Evolutionary conservation across 1,284 basidiomycete species (phyloP).

Genomic region (Malassezia restricta): DNA sequence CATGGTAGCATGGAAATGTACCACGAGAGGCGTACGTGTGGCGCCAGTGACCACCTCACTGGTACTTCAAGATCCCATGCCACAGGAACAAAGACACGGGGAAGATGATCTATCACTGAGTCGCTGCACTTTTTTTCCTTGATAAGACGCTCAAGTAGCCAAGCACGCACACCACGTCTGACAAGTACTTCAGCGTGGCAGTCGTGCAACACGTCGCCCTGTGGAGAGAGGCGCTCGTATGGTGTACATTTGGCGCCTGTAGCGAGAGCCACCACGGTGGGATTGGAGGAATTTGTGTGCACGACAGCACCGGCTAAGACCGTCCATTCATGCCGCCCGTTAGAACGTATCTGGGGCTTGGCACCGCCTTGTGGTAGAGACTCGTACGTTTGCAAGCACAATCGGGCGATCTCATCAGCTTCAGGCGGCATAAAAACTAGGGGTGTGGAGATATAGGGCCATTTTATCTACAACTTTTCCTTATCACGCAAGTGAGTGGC

Average conservation of each 20-base stretch:
- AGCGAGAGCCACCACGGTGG: constrained; percentile 57
- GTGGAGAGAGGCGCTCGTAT: constrained; percentile 53
- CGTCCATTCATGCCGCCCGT: constrained; percentile 22
- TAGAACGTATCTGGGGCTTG: constrained; percentile 16
- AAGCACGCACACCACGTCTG: constrained; percentile 62
- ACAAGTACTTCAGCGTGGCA: constrained; percentile 80
- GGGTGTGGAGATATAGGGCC: background rate
- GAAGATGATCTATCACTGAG: background rate
- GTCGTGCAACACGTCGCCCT: constrained; percentile 75
- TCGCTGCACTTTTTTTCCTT: constrained; percentile 28
- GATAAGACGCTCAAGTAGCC: constrained; percentile 61
- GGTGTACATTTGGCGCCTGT: constrained; percentile 81
- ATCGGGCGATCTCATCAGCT: constrained; percentile 5
- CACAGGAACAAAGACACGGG: background rate
- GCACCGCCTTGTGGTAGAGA: constrained; percentile 13
- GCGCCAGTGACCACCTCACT: constrained; percentile 52
- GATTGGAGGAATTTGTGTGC: constrained; percentile 21
- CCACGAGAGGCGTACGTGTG: constrained; percentile 54
- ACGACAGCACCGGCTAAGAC: constrained; percentile 16
- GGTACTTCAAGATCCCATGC: constrained; percentile 16
- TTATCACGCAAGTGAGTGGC: background rate
- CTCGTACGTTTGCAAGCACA: constrained; percentile 12
- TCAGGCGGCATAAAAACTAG: background rate
- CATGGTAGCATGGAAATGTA: constrained; percentile 81
- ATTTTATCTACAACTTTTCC: constrained; percentile 7